Conservation (phyloP, 139 green algal species). For the Tetraselmis chui region DNA sequence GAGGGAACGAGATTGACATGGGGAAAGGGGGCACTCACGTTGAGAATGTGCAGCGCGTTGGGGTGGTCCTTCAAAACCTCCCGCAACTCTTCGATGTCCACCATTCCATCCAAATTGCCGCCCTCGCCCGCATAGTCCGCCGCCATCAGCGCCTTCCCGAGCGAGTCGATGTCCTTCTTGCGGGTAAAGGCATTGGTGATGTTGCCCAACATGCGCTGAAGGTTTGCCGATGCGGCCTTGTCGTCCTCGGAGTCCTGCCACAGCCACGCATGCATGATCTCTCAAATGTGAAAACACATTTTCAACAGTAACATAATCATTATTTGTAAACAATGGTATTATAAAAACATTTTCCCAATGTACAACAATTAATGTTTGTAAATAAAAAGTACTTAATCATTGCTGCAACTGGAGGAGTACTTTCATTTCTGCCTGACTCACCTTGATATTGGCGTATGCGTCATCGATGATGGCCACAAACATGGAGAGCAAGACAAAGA, state of each 20-base stretch:
- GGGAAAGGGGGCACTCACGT: neutral
- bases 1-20: too few species aligned
- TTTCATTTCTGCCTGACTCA: too few species aligned
- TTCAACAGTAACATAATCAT: too few species aligned
- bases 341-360: too few species aligned
- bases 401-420: too few species aligned
- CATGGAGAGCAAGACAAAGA: conserved; percentile 34
- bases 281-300: too few species aligned
- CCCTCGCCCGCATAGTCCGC: conserved; percentile 17
- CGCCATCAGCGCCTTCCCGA: conserved; percentile 19
- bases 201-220: neutral
- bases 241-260: neutral
- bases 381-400: too few species aligned
- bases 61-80: conserved; percentile 7
- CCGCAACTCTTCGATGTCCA: conserved; percentile 10
- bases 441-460: neutral
- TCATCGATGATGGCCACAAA: conserved; percentile 32
- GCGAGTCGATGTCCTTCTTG: neutral
- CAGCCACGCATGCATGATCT: too few species aligned
- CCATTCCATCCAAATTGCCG: conserved; percentile 16
- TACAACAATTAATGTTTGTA: too few species aligned
- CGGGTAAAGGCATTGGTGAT: neutral
- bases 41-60: neutral
- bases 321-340: too few species aligned
- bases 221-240: neutral